A percentile compares a stretch with the other conserved stretches of the same genome.
Evolutionary conservation across 2,329 filamentous ascomycete genomes (phyloP).

Genomic region (Aureobasidium pullulans): DNA sequence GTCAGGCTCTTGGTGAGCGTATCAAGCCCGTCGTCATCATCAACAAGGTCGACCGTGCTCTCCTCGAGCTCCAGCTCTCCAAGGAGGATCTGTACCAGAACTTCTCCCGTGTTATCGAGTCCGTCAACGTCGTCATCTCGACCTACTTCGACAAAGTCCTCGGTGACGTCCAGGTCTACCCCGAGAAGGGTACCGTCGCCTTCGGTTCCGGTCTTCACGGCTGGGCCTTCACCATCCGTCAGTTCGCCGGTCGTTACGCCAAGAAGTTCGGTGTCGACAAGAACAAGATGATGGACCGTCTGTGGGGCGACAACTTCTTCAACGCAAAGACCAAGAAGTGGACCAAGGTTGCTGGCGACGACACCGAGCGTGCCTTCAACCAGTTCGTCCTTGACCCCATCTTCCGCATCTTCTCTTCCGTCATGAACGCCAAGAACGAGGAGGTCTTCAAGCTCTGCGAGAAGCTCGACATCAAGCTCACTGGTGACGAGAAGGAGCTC

Average conservation of each 20-base stretch:
- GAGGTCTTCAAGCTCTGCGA: constrained; percentile 74
- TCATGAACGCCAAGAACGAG: constrained; percentile 99
- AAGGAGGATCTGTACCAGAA: constrained; percentile 99
- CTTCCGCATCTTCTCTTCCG: constrained; percentile 93
- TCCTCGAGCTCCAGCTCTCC: constrained; percentile 95
- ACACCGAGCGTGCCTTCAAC: constrained; percentile 97
- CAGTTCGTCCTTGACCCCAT: constrained; percentile 99
- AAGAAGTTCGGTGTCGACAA: constrained; percentile 99
- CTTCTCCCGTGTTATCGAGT: constrained; percentile 99
- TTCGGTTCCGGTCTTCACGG: constrained; percentile 99
- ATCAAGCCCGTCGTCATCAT: constrained; percentile 99
- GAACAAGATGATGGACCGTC: constrained; percentile 99
- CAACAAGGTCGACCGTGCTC: constrained; percentile 99
- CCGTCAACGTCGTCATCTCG: constrained; percentile 99
- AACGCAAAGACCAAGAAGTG: constrained; percentile 99
- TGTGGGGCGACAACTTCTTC: constrained; percentile 99
- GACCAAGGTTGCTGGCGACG: constrained; percentile 78
- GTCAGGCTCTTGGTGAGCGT: constrained; percentile 98
- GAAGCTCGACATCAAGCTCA: constrained; percentile 94
- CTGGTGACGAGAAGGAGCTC: constrained; percentile 77
- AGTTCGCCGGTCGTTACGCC: constrained; percentile 91
- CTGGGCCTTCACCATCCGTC: constrained; percentile 98
- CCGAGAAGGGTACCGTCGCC: constrained; percentile 92
- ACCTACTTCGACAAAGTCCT: constrained; percentile 97
- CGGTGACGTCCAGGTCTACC: constrained; percentile 98